Conservation (phyloP, 106 monocot genomes). For the Chionographis japonica region DNA sequence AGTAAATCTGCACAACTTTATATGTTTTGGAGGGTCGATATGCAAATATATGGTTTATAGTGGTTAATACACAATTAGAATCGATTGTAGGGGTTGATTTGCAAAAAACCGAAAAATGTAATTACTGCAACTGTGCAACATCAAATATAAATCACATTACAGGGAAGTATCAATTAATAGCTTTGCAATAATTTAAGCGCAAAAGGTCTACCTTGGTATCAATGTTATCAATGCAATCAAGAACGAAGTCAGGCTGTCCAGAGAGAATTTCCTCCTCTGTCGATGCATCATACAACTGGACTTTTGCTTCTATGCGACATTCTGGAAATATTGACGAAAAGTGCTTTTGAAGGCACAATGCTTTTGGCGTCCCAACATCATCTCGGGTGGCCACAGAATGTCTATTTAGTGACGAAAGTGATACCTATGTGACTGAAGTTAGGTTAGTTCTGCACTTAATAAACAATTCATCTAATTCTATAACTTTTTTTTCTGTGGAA, state of each 20-base stretch:
- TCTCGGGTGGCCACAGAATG: slow-evolving; percentile 96
- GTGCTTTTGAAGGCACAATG: slow-evolving; percentile 84
- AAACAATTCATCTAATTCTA: no score
- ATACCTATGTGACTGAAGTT: slow-evolving; percentile 45
- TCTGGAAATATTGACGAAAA: slow-evolving; percentile 91
- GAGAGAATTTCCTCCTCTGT: slow-evolving; percentile 90
- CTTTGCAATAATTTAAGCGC: neutral
- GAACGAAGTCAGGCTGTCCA: slow-evolving; percentile 86
- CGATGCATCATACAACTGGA: slow-evolving; percentile 82
- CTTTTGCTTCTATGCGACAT: slow-evolving; percentile 80
- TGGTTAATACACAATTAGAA: no score
- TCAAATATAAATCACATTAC: neutral
- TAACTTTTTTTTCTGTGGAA: no score
- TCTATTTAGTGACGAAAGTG: slow-evolving; percentile 92
- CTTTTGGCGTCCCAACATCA: slow-evolving; percentile 94
- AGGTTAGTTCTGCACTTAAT: no score
- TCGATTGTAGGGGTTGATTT: no score
- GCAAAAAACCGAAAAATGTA: no score
- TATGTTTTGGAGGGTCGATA: no score
- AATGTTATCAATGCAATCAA: slow-evolving; percentile 99
- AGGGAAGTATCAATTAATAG: neutral
- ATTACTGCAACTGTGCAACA: no score
- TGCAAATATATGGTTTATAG: no score
- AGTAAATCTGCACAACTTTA: no score
- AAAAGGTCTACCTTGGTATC: slow-evolving; percentile 73